Percentiles rank a stretch among this genome's conserved stretches.
These are phyloP conservation scores for Chenopodium berlandieri DNA, from an alignment of 148 eudicot species.

Conservation along the genomic window DNA sequence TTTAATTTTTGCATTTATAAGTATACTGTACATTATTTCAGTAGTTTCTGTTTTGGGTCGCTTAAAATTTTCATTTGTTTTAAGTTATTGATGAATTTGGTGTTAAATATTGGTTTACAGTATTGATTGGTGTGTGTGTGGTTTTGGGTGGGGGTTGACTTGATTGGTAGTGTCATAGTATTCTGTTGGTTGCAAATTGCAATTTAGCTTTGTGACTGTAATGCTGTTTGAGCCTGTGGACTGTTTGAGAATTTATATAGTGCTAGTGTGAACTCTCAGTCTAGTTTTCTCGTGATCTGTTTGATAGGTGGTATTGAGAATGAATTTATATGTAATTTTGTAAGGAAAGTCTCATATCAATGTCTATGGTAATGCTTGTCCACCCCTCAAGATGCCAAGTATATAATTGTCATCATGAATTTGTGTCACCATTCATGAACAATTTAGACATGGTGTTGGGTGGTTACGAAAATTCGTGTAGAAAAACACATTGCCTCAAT, in stretches of 20 bases:
- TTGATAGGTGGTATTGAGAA: background rate
- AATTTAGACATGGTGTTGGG: background rate
- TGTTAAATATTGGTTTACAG: background rate
- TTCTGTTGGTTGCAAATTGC: background rate
- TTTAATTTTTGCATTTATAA: background rate
- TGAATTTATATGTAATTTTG: background rate
- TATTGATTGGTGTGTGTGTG: no score
- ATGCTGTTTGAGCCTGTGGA: background rate
- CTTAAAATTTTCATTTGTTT: background rate
- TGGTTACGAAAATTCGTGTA: background rate
- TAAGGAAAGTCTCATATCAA: background rate
- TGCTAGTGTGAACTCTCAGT: background rate
- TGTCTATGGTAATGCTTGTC: background rate
- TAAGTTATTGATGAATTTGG: background rate
- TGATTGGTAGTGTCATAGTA: background rate
- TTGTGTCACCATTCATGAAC: background rate
- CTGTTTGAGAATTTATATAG: background rate
- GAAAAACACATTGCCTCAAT: background rate
- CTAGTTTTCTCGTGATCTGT: background rate
- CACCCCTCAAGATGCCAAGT: no score
- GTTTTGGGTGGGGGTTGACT: background rate
- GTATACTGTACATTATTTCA: no score
- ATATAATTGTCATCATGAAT: no score
- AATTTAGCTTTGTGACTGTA: background rate
- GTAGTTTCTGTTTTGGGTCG: no score